Evolutionary conservation across 495 filamentous ascomycete genomes (phyloP).

Genomic region (Penicillium bovifimosum): DNA sequence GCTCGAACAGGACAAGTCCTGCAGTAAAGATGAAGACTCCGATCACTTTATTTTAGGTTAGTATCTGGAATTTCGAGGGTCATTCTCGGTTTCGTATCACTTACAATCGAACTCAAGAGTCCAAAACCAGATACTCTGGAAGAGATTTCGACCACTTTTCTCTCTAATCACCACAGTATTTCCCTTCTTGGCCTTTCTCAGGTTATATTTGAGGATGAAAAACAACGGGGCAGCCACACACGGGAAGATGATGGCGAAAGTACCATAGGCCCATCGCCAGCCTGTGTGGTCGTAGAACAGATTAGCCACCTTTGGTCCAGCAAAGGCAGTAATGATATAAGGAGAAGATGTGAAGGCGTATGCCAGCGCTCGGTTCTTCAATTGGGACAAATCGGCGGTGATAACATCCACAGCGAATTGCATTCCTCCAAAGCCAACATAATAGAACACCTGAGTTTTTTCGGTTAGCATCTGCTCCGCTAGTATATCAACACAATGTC

Average conservation of each 20-base stretch:
- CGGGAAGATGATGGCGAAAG: conserved; percentile 54
- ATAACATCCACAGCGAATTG: conserved; percentile 47
- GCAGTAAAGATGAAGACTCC: conserved; percentile 52
- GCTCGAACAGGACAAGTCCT: conserved; percentile 54
- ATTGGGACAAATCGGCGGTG: conserved; percentile 53
- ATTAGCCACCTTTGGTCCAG: conserved; percentile 42
- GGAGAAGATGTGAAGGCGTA: conserved; percentile 53
- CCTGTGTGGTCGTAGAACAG: conserved; percentile 40
- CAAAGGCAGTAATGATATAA: conserved; percentile 55
- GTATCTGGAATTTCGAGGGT: background rate
- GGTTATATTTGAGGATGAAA: conserved; percentile 41
- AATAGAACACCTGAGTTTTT: conserved; percentile 38
- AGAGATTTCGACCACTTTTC: conserved; percentile 20
- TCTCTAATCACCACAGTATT: conserved; percentile 25
- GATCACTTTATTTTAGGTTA: conserved; percentile 8
- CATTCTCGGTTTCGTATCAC: background rate
- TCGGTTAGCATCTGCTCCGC: background rate
- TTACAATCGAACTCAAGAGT: conserved; percentile 19
- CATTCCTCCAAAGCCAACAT: conserved; percentile 47
- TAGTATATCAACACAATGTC: background rate
- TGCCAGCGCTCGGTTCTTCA: conserved; percentile 53
- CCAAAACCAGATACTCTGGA: conserved; percentile 19
- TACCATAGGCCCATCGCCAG: conserved; percentile 58
- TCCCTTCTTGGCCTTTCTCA: conserved; percentile 44
- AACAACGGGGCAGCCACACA: conserved; percentile 43